phyloP scores from a whole-genome alignment of 2,329 filamentous ascomycete genomes.

The Didymella exigua region DNA sequence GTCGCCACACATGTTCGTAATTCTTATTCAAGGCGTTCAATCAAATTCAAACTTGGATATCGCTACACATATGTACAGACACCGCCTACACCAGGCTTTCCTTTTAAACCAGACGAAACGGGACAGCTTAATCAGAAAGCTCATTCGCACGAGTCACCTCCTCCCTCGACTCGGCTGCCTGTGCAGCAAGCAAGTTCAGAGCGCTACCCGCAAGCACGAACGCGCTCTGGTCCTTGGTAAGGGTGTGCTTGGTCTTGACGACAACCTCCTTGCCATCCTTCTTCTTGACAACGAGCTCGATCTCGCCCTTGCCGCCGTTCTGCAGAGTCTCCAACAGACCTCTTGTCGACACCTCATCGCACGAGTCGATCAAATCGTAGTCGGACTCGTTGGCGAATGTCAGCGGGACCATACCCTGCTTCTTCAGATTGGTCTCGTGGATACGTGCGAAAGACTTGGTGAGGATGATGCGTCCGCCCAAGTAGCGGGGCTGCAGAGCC shows the following conservation, averaged over 20 bases:
- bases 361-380: constrained; percentile 81
- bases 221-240: constrained; percentile 86
- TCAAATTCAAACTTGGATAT: not conserved
- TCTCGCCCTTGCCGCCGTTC: constrained; percentile 77
- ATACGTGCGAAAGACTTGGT: constrained; percentile 89
- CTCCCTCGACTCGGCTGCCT: constrained; percentile 51
- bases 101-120: not conserved
- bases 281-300: constrained; percentile 64
- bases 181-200: constrained; percentile 81
- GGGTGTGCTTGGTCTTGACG: constrained; percentile 82
- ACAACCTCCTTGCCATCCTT: constrained; percentile 66
- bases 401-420: constrained; percentile 93
- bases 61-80: constrained; percentile 19
- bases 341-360: constrained; percentile 81
- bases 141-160: constrained; percentile 46
- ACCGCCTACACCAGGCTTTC: constrained; percentile 11
- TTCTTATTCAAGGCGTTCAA: not conserved
- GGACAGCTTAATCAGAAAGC: constrained; percentile 44
- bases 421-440: constrained; percentile 95
- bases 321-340: constrained; percentile 82
- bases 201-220: constrained; percentile 95
- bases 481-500: constrained; percentile 86
- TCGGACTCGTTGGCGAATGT: constrained; percentile 88
- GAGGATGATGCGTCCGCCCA: constrained; percentile 82
- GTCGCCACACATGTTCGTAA: not conserved